These are phyloP conservation scores for Leptographium lundbergii DNA, from an alignment of 2,329 filamentous ascomycete species.

Conservation along the genomic window DNA sequence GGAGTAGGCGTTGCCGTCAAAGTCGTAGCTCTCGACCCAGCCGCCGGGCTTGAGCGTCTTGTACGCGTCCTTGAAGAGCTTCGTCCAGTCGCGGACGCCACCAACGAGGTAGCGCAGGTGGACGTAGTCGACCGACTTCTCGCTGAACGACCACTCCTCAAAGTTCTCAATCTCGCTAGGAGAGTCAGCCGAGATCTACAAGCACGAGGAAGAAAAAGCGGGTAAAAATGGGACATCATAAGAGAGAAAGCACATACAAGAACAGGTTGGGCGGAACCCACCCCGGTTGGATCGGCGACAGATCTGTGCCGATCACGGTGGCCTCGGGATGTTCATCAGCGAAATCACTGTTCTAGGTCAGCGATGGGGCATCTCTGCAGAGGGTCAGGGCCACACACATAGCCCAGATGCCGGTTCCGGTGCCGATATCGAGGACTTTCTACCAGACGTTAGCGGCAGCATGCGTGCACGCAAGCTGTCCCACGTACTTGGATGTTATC, in stretches of 20 bases:
- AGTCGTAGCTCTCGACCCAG: conserved; percentile 19
- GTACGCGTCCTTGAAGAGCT: conserved; percentile 12
- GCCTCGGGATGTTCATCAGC: conserved; percentile 24
- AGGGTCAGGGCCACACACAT: conserved; percentile 10
- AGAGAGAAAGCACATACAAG: conserved; percentile 1
- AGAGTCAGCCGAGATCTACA: not conserved
- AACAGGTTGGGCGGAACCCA: conserved; percentile 7
- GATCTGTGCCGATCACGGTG: conserved; percentile 28
- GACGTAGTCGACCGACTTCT: conserved; percentile 15
- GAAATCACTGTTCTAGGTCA: conserved; percentile 12
- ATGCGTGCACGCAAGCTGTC: too few relatives aligned
- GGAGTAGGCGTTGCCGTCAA: conserved; percentile 8
- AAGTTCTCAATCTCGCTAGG: conserved; percentile 16
- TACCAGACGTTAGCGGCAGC: conserved; percentile 15
- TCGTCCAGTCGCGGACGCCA: conserved; percentile 14
- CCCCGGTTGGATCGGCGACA: conserved; percentile 23
- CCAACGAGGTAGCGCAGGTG: conserved; percentile 17
- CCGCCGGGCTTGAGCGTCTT: conserved; percentile 34
- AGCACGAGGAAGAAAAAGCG: not conserved
- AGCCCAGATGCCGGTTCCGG: conserved; percentile 28
- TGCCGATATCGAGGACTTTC: conserved; percentile 6
- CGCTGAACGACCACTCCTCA: conserved; percentile 14
- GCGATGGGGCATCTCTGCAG: not conserved
- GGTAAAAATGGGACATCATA: not conserved
- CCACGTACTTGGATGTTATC: conserved; percentile 5